Evolutionary conservation across 371 early-diverging fungal genomes (phyloP).

Genomic region (Rhizomucor miehei): DNA sequence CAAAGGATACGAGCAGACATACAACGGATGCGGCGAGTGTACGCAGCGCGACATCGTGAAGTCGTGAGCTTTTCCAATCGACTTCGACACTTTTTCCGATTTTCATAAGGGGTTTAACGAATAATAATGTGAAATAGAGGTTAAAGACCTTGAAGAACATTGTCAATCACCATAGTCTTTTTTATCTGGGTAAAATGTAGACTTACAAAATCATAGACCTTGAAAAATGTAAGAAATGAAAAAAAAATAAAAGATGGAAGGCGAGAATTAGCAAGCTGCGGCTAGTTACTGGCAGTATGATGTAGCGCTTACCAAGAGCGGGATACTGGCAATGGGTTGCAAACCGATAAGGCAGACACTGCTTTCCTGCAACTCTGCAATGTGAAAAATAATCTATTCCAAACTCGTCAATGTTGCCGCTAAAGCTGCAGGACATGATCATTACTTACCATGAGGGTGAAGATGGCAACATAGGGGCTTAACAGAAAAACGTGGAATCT

Average conservation of each 20-base stretch:
- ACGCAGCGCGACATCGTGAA: constrained; percentile 46
- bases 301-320: constrained; percentile 36
- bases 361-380: constrained; percentile 26
- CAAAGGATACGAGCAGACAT: constrained; percentile 45
- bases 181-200: neutral
- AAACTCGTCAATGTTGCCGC: neutral
- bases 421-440: neutral
- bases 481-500: constrained; percentile 33
- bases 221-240: constrained; percentile 7
- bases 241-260: too few species aligned
- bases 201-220: constrained; percentile 48
- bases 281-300: neutral
- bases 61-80: constrained; percentile 38
- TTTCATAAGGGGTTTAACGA: constrained; percentile 38
- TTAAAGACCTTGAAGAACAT: constrained; percentile 32
- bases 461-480: constrained; percentile 44
- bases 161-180: neutral
- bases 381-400: constrained; percentile 44
- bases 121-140: constrained; percentile 46
- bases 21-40: constrained; percentile 49
- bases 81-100: constrained; percentile 22
- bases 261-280: neutral
- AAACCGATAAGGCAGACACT: constrained; percentile 50
- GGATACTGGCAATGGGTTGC: constrained; percentile 38
- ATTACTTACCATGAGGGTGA: constrained; percentile 29